phyloP scores from a whole-genome alignment of 2,329 filamentous ascomycete genomes.

The Stenocarpella maydis region DNA sequence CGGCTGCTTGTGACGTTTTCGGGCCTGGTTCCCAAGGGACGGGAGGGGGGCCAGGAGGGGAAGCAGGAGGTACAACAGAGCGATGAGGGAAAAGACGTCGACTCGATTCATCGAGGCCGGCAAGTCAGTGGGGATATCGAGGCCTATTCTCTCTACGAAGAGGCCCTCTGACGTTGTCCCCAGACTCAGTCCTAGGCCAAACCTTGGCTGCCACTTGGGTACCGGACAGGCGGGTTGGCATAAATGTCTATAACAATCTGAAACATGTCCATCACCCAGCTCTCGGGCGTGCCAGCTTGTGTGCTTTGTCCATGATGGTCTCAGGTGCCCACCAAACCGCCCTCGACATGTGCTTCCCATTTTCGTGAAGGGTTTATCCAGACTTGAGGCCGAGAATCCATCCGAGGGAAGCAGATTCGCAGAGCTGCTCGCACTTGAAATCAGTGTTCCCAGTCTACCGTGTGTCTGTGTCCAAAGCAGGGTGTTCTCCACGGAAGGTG shows the following conservation, averaged over 20 bases:
- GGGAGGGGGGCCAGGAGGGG: background rate
- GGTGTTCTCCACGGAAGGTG: background rate
- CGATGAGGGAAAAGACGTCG: conserved; percentile 2
- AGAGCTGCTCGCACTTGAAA: background rate
- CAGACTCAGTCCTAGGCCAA: background rate
- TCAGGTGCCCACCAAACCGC: background rate
- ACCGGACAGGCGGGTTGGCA: background rate
- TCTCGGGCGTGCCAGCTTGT: no score
- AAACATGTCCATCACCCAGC: background rate
- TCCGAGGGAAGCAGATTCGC: background rate
- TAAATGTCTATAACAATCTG: no score
- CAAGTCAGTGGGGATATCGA: background rate
- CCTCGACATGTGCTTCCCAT: no score
- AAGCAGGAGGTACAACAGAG: background rate
- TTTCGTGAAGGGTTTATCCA: background rate
- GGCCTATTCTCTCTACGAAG: background rate
- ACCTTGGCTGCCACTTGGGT: background rate
- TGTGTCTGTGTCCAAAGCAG: no score
- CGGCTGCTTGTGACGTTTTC: conserved; percentile 30
- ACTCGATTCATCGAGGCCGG: no score
- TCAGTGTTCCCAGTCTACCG: no score
- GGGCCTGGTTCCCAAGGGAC: conserved; percentile 3
- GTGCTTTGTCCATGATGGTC: no score
- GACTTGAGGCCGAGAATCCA: no score
- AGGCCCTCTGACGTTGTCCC: background rate